Evolutionary conservation across 2,329 filamentous ascomycete species (phyloP).

Genomic region (Endocalyx cinctus): DNA sequence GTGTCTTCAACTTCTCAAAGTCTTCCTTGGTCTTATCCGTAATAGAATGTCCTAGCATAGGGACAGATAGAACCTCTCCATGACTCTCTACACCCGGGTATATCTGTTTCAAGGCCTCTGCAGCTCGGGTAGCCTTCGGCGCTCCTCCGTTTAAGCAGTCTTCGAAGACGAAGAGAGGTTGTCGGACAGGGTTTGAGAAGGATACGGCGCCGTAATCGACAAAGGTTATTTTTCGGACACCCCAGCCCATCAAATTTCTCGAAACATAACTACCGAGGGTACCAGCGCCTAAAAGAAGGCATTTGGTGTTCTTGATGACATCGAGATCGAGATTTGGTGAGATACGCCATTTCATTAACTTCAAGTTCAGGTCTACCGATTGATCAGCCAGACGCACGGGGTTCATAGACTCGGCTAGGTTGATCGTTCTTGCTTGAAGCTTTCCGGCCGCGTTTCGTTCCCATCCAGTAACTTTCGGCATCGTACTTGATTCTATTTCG

Average conservation of each 20-base stretch:
- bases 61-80: slow-evolving; percentile 79
- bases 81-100: slow-evolving; percentile 83
- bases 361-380: slow-evolving; percentile 91
- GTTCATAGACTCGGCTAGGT: slow-evolving; percentile 91
- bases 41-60: slow-evolving; percentile 92
- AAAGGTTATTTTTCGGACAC: slow-evolving; percentile 90
- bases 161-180: slow-evolving; percentile 85
- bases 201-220: slow-evolving; percentile 91
- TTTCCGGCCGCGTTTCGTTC: slow-evolving; percentile 79
- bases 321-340: slow-evolving; percentile 85
- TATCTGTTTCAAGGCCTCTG: slow-evolving; percentile 75
- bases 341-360: slow-evolving; percentile 98
- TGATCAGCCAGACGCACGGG: slow-evolving; percentile 83
- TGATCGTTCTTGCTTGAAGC: slow-evolving; percentile 70
- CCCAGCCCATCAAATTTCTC: slow-evolving; percentile 90
- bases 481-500: slow-evolving; percentile 40
- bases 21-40: slow-evolving; percentile 68
- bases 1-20: slow-evolving; percentile 66
- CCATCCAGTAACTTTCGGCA: slow-evolving; percentile 95
- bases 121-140: slow-evolving; percentile 76
- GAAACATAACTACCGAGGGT: slow-evolving; percentile 94
- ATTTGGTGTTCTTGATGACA: slow-evolving; percentile 82
- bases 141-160: slow-evolving; percentile 84
- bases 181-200: slow-evolving; percentile 93
- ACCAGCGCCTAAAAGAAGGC: slow-evolving; percentile 84